Base-by-base conservation (phyloP, 495 filamentous ascomycete species). In the Trichoderma gamsii region DNA sequence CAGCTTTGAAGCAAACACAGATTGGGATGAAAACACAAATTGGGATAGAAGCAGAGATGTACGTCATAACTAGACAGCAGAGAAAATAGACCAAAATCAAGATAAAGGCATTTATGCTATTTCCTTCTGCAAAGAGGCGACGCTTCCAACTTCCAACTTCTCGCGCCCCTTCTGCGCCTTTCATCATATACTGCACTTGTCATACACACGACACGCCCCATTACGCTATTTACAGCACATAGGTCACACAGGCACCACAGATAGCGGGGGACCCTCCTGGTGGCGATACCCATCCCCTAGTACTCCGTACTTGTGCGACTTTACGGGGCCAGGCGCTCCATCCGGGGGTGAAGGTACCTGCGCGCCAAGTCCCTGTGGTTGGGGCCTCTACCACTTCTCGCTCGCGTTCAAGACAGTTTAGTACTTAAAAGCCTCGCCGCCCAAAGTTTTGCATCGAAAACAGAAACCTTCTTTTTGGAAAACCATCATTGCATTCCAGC, bases 401-500 rank as follows among this genome's bases (percentile, higher is more conserved):
- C 51, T 56, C 21, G 51, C 51, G 21, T 56, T n/a, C 18, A 25
- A 56, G 16, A 56, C 21, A 52, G 1, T 21, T 56, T 38, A 38
- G 35, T 38, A 38, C 35, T 38, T 16, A 49, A 56, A 56, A 56
- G 21, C 51, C 51, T 21, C 51, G 51, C 16, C 51, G 51, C 51
- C 51, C 51, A 11, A 21, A 11, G 3, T 23, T 23, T 4, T 46
- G 3, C 43, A 46, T 18, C 18, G 51, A 21, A 49, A 49, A n/a
- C 44, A 49, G 44, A 49, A 49, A n/a, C n/a, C n/a, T 49, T 25
- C 13, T 46, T 16, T 16, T 46, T 46, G 43, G 12, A n/a, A n/a
- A 56, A n/a, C 16, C n/a, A 21, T n/a, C 51, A 56, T 56, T 56
- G 51, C 51, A 56, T 56, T 56, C 51, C 51, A 56, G 16, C 21